Percentiles rank a stretch among this genome's conserved stretches.
These are phyloP conservation scores for Phascolomyces articulosus DNA, from an alignment of 371 early-diverging fungal species.

Conservation along the genomic window DNA sequence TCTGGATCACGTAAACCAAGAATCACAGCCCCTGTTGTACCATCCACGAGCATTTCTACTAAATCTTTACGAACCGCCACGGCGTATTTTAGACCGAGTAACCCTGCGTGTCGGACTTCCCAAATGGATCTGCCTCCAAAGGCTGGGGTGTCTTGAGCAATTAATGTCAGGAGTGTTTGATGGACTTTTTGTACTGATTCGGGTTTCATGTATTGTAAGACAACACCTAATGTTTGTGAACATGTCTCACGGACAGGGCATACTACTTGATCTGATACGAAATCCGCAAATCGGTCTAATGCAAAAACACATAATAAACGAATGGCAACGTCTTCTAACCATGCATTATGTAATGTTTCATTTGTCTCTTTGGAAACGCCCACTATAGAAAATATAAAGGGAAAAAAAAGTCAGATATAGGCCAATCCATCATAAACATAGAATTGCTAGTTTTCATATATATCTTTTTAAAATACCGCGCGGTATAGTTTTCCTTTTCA, in stretches of 20 bases:
- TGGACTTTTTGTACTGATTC: conserved; percentile 59
- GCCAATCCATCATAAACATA: too few species aligned
- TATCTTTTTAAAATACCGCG: background rate
- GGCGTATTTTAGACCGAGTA: conserved; percentile 93
- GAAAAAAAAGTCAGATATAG: too few species aligned
- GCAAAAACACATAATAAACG: conserved; percentile 92
- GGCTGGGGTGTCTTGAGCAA: conserved; percentile 58
- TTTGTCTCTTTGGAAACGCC: conserved; percentile 64
- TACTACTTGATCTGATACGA: conserved; percentile 93
- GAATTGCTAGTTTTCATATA: background rate
- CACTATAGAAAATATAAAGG: conserved; percentile 12
- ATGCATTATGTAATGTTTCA: conserved; percentile 68
- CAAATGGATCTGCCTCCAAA: conserved; percentile 68
- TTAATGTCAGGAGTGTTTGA: conserved; percentile 56
- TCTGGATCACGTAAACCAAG: conserved; percentile 77
- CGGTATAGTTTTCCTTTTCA: background rate
- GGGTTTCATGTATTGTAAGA: conserved; percentile 71
- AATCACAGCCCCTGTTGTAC: conserved; percentile 60
- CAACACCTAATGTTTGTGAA: conserved; percentile 90
- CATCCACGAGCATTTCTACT: conserved; percentile 68
- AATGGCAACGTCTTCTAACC: conserved; percentile 87
- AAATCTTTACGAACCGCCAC: conserved; percentile 92
- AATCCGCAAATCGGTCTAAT: conserved; percentile 96
- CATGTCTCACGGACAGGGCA: conserved; percentile 97
- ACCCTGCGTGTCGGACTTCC: conserved; percentile 94